Percentiles rank a stretch among this genome's conserved stretches.
Conservation (phyloP, 371 early-diverging fungal species). For the Rhizopus microsporus region DNA sequence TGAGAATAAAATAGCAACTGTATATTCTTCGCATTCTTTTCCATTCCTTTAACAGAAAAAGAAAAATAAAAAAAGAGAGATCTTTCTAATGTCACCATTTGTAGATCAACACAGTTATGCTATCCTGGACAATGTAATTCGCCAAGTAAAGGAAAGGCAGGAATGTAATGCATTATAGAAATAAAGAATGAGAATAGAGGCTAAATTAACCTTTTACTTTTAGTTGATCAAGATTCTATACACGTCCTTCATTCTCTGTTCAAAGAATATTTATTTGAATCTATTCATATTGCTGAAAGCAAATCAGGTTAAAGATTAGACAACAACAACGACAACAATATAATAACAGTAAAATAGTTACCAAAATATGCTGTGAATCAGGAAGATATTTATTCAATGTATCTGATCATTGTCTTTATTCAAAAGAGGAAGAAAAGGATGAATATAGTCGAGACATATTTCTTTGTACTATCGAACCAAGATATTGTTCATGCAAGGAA, state of each 20-base stretch:
- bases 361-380: conserved; percentile 15
- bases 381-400: conserved; percentile 25
- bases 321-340: background rate
- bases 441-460: conserved; percentile 1
- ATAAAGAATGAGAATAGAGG: background rate
- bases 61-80: background rate
- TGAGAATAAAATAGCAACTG: background rate
- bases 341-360: conserved; percentile 4
- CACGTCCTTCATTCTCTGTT: conserved; percentile 16
- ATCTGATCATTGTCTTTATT: conserved; percentile 15
- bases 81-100: background rate
- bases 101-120: conserved; percentile 2
- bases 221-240: conserved; percentile 22
- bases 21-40: background rate
- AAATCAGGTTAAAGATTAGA: conserved; percentile 19
- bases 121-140: conserved; percentile 4
- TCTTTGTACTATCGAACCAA: conserved; percentile 23
- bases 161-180: conserved; percentile 8
- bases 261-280: conserved; percentile 17
- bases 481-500: conserved; percentile 23
- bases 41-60: background rate
- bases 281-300: conserved; percentile 26
- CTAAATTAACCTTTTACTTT: background rate
- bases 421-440: conserved; percentile 4
- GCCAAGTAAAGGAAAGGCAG: conserved; percentile 5